Percentiles rank a stretch among this genome's conserved stretches.
Conservation (phyloP, 257 asterid genomes). For the Forsythia viridissima region DNA sequence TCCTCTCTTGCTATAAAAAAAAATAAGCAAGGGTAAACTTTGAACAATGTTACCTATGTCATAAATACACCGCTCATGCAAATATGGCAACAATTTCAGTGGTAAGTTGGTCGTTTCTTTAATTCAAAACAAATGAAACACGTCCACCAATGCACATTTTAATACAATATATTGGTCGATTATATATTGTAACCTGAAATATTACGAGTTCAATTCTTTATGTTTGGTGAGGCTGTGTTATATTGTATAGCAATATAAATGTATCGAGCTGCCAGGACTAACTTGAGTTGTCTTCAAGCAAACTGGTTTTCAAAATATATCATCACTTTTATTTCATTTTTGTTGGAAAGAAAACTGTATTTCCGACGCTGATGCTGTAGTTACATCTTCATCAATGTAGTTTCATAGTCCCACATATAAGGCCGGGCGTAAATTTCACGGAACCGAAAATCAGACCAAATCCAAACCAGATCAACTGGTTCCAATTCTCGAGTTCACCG, state of each 20-base stretch:
- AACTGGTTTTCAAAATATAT: slow-evolving; percentile 1
- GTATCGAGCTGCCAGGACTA: not conserved
- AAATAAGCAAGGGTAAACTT: not conserved
- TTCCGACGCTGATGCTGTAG: not conserved
- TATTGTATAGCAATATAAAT: not conserved
- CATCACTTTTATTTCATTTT: not conserved
- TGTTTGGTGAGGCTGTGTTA: not conserved
- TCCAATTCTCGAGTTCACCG: not conserved
- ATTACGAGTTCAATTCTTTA: not conserved
- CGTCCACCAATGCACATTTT: not conserved
- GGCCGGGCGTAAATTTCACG: not conserved
- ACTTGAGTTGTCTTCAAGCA: not conserved
- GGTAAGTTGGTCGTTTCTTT: not conserved
- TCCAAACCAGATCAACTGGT: not conserved
- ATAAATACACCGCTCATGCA: not conserved
- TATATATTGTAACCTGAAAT: not conserved
- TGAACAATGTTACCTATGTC: not conserved
- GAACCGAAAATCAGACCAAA: not conserved
- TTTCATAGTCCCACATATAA: slow-evolving; percentile 1
- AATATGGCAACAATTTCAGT: not conserved
- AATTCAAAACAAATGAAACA: not conserved
- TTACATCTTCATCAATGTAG: slow-evolving; percentile 5
- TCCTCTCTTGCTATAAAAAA: not conserved
- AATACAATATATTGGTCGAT: not conserved
- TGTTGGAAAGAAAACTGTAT: not conserved